phyloP scores from a whole-genome alignment of 2,329 filamentous ascomycete genomes.

The Botryotinia calthae region DNA sequence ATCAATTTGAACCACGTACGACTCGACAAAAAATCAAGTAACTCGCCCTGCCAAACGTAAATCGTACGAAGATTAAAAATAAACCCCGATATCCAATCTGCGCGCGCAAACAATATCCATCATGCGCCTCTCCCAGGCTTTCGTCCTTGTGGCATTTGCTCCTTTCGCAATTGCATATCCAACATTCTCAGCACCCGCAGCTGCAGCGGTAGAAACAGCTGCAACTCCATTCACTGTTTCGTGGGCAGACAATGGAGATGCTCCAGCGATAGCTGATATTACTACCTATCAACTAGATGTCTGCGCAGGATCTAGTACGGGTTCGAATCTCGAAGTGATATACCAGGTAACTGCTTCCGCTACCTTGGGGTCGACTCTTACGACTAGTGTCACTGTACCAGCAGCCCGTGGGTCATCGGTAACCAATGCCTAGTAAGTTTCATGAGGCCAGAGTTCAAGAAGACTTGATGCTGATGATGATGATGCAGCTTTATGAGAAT shows the following conservation, averaged over 20 bases:
- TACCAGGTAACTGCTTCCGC: background rate
- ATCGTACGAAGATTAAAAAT: background rate
- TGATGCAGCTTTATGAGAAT: slow-evolving; percentile 57
- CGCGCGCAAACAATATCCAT: slow-evolving; percentile 7
- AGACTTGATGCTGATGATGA: slow-evolving; percentile 22
- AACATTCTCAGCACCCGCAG: slow-evolving; percentile 51
- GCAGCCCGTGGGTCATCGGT: slow-evolving; percentile 31
- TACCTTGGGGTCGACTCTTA: background rate
- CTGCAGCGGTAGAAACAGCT: slow-evolving; percentile 49
- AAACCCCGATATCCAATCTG: background rate
- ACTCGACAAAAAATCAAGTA: background rate
- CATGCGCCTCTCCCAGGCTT: slow-evolving; percentile 30
- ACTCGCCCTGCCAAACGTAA: background rate
- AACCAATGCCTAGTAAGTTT: slow-evolving; percentile 39
- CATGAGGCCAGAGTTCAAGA: background rate
- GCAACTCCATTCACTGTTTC: slow-evolving; percentile 51
- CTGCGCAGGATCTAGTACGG: slow-evolving; percentile 57
- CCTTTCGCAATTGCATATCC: slow-evolving; percentile 35
- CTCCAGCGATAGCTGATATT: slow-evolving; percentile 50
- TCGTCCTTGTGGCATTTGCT: slow-evolving; percentile 28
- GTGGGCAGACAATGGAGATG: slow-evolving; percentile 55
- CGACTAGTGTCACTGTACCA: slow-evolving; percentile 33
- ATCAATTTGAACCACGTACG: background rate
- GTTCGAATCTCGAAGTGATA: slow-evolving; percentile 26
- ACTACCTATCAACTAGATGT: slow-evolving; percentile 57